These are phyloP conservation scores for Cladobotryum mycophilum DNA, from an alignment of 2,329 filamentous ascomycete genomes.

Conservation along the genomic window DNA sequence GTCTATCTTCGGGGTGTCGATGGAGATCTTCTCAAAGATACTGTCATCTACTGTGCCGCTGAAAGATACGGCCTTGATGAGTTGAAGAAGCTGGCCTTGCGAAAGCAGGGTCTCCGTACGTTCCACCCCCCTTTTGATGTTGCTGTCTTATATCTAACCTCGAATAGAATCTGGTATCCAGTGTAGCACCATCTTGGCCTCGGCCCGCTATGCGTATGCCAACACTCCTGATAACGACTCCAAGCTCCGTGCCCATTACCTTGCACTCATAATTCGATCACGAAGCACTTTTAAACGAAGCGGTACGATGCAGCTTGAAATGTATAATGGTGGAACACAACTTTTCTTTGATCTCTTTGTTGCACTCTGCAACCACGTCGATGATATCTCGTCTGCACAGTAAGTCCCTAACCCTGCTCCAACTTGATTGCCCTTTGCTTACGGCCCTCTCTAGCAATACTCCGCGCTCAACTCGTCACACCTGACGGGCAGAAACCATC, in stretches of 20 bases:
- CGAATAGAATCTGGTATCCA: conserved; percentile 66
- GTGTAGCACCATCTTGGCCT: conserved; percentile 76
- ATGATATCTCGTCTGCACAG: conserved; percentile 55
- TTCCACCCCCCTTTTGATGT: conserved; percentile 13
- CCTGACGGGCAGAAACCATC: conserved; percentile 20
- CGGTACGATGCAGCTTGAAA: conserved; percentile 92
- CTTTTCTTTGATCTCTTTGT: conserved; percentile 94
- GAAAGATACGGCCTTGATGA: conserved; percentile 78
- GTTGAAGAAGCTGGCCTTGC: conserved; percentile 74
- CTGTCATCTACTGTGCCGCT: conserved; percentile 83
- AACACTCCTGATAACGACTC: conserved; percentile 86
- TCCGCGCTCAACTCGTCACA: conserved; percentile 42
- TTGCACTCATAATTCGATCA: conserved; percentile 85
- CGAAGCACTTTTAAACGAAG: conserved; percentile 86
- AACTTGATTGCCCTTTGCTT: neutral
- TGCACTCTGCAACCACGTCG: conserved; percentile 85
- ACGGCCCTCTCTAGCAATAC: conserved; percentile 26
- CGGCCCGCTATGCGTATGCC: conserved; percentile 82
- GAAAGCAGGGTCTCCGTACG: conserved; percentile 80
- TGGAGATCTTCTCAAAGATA: conserved; percentile 74
- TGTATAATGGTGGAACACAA: conserved; percentile 75
- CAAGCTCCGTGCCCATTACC: conserved; percentile 84
- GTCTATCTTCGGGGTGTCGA: conserved; percentile 61
- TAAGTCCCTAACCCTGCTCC: conserved; percentile 33
- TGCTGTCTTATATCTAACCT: conserved; percentile 8